Conservation (phyloP, 1,139 yeast species). For the Williopsis jadinii region DNA sequence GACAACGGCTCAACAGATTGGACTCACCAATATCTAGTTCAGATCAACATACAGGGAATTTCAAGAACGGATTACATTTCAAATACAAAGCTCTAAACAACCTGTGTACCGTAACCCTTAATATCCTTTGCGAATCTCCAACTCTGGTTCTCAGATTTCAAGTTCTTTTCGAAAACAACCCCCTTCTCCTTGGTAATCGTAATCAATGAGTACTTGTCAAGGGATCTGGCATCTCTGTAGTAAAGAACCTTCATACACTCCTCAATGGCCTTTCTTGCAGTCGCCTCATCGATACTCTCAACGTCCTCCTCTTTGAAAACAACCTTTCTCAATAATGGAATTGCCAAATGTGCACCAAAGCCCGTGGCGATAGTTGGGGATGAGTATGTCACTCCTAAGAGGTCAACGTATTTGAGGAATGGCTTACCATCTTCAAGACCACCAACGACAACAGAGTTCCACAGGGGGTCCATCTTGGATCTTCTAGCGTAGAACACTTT, state of each 20-base stretch:
- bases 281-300: constrained; percentile 55
- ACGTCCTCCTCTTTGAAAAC: constrained; percentile 76
- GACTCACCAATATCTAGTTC: too few relatives aligned
- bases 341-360: constrained; percentile 90
- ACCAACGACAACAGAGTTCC: constrained; percentile 92
- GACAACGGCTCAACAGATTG: too few relatives aligned
- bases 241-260: constrained; percentile 92
- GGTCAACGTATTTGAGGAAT: constrained; percentile 78
- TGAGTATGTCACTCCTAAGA: constrained; percentile 85
- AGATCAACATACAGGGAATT: too few relatives aligned
- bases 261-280: constrained; percentile 67
- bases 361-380: constrained; percentile 94
- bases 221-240: constrained; percentile 93
- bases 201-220: constrained; percentile 79
- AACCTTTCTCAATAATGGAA: constrained; percentile 82
- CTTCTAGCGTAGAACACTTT: constrained; percentile 83
- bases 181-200: constrained; percentile 59
- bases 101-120: constrained; percentile 80
- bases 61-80: too few relatives aligned
- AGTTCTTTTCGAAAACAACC: constrained; percentile 57
- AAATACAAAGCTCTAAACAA: constrained; percentile 21
- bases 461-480: constrained; percentile 88
- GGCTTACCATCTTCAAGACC: constrained; percentile 73
- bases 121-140: constrained; percentile 92
- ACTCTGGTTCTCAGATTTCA: constrained; percentile 60